Evolutionary conservation across 73 alveolate genomes (phyloP).

Genomic region (Symbiodinium natans): DNA sequence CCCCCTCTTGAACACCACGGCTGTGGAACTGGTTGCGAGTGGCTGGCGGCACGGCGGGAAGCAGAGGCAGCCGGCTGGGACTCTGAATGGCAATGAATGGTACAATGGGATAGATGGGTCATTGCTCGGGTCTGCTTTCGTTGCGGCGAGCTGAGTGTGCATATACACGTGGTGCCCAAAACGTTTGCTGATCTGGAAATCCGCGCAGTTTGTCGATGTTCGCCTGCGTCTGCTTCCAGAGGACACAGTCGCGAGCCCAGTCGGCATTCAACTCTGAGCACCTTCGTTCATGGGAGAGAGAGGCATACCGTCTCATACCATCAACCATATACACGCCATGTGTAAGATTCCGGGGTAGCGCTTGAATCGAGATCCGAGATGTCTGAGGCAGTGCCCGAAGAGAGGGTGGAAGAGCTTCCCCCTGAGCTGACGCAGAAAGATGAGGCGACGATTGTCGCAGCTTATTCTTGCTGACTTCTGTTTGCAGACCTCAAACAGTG

Average conservation of each 20-base stretch:
- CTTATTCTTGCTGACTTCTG: background rate
- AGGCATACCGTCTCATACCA: too few relatives aligned
- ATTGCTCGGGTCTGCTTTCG: too few relatives aligned
- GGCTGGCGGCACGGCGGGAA: conserved; percentile 38
- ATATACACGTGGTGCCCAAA: background rate
- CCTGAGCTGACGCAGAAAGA: conserved; percentile 50
- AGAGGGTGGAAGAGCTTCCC: conserved; percentile 36
- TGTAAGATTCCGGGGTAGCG: background rate
- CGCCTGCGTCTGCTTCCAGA: conserved; percentile 70
- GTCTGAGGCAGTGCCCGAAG: background rate
- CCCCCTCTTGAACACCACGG: conserved; percentile 1
- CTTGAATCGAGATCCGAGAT: background rate
- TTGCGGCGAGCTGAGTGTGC: background rate
- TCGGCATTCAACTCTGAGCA: too few relatives aligned
- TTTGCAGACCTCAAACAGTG: background rate
- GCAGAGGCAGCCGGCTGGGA: conserved; percentile 24
- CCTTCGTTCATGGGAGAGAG: too few relatives aligned
- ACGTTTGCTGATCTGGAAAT: background rate
- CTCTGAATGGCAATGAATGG: background rate
- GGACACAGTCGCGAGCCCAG: background rate
- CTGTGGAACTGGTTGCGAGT: conserved; percentile 24
- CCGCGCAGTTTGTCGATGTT: conserved; percentile 18
- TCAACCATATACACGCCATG: background rate
- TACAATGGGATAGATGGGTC: too few relatives aligned
- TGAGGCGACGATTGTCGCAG: background rate